These are phyloP conservation scores for Seiridium unicorne DNA, from an alignment of 2,329 filamentous ascomycete genomes.

Conservation along the genomic window DNA sequence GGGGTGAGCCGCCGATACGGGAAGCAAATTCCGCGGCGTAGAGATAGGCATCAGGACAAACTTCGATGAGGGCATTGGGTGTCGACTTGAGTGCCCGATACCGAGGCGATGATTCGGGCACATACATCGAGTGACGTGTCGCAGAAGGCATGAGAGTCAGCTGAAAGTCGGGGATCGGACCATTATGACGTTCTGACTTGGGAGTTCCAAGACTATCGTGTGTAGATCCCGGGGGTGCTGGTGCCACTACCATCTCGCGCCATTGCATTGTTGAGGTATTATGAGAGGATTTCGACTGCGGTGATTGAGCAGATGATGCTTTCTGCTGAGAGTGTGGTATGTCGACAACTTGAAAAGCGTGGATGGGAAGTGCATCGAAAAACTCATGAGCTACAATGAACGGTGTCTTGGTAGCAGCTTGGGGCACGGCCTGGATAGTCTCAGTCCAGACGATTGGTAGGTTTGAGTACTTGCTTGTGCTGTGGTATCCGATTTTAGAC, in stretches of 20 bases:
- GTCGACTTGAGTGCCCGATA: conserved; percentile 72
- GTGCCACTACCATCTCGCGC: conserved; percentile 79
- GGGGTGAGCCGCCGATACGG: conserved; percentile 71
- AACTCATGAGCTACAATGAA: conserved; percentile 98
- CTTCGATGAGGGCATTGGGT: conserved; percentile 74
- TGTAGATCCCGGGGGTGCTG: conserved; percentile 55
- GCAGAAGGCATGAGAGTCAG: conserved; percentile 72
- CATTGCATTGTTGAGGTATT: conserved; percentile 56
- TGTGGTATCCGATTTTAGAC: conserved; percentile 70
- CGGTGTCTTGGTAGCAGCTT: conserved; percentile 69
- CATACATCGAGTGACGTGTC: conserved; percentile 80
- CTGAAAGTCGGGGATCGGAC: conserved; percentile 78
- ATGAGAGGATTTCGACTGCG: conserved; percentile 42
- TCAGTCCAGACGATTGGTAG: conserved; percentile 88
- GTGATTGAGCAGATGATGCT: conserved; percentile 42
- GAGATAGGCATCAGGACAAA: conserved; percentile 82
- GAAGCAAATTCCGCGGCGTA: conserved; percentile 79
- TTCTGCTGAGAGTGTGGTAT: conserved; percentile 38
- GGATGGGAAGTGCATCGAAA: conserved; percentile 96
- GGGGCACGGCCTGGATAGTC: conserved; percentile 77
- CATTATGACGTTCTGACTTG: conserved; percentile 45
- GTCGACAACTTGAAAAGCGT: conserved; percentile 80
- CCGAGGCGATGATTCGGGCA: conserved; percentile 77
- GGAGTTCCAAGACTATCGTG: conserved; percentile 54
- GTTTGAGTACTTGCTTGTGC: conserved; percentile 71